Base-by-base conservation (phyloP, 2,329 filamentous ascomycete genomes). In the Tothia fuscella region DNA sequence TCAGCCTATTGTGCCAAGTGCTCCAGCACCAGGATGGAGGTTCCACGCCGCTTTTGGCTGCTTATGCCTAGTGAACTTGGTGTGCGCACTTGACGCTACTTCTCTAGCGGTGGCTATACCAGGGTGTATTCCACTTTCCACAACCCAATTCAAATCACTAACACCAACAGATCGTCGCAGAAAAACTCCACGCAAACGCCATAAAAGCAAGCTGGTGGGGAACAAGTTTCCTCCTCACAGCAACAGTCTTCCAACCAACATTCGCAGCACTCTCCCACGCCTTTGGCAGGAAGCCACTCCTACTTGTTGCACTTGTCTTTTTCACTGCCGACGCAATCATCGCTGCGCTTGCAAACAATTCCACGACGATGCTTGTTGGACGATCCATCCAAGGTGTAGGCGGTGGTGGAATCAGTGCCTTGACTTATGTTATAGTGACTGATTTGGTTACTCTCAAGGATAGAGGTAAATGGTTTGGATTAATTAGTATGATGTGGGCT, bases 51-150 rank as follows among this genome's bases (percentile, higher is more conserved):
- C 51, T 3, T 50, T 51, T 14, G 24, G 26, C 6, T 51, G 50
- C 33, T 43, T 56, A 10, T 50, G 45, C 14, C n/a, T 55, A 5
- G 28, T 56, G 14, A 55, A 54, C 33, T 45, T 56, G 4, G 46
- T 52, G 0, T 44, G 44, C 17, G 74, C 78, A 13, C 62, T 82
- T 22, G 78, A 82, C 55, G 76, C 76, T 3, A 81, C 77, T 1
- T 78, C 72, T 3, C 64, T 81, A 39, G 75, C 72, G 3, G 74
- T 80, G 5, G 76, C 78, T 3, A 58, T 80, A 33, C 55, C 59
- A n/a, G 54, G 55, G 47, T 36, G 54, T 47, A 26, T 12, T 3
- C 21, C 19, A 19, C n/a, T 32, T 21, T 26, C 21, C 19, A 1
- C 26, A 14, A 12, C 31, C 21, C 21, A 20, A 34, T 7, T 3